These are phyloP conservation scores for Boletellus ananiceps DNA, from an alignment of 768 basidiomycete species.

Conservation along the genomic window DNA sequence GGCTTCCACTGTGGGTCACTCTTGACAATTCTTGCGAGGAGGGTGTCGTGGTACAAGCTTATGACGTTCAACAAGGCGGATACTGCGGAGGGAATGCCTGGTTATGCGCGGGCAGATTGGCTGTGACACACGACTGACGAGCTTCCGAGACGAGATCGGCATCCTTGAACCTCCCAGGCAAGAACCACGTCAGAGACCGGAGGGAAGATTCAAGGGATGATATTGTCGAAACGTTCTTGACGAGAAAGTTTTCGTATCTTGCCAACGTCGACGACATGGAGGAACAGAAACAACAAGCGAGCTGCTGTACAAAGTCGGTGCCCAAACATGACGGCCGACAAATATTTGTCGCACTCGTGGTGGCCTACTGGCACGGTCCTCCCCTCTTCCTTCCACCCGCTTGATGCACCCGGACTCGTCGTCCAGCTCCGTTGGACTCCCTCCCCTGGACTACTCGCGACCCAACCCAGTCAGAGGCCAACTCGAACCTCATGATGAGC, in stretches of 20 bases:
- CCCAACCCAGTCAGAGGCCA: slow-evolving; percentile 70
- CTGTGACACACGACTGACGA: slow-evolving; percentile 51
- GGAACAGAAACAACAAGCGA: background rate
- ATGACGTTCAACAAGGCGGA: slow-evolving; percentile 82
- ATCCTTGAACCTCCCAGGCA: slow-evolving; percentile 96
- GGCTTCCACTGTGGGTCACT: slow-evolving; percentile 66
- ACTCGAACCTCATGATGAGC: slow-evolving; percentile 59
- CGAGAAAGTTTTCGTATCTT: slow-evolving; percentile 77
- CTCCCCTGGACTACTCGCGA: slow-evolving; percentile 50
- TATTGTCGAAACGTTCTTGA: slow-evolving; percentile 82
- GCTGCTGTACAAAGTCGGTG: slow-evolving; percentile 24
- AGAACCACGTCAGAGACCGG: slow-evolving; percentile 89
- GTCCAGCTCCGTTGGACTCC: slow-evolving; percentile 19
- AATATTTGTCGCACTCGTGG: slow-evolving; percentile 15
- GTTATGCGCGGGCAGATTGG: slow-evolving; percentile 14
- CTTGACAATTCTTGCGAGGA: slow-evolving; percentile 67
- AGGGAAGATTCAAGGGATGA: slow-evolving; percentile 85
- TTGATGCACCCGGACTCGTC: slow-evolving; percentile 24
- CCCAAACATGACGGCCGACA: slow-evolving; percentile 19
- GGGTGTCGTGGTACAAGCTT: slow-evolving; percentile 92
- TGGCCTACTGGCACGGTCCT: slow-evolving; percentile 1
- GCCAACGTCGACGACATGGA: slow-evolving; percentile 59
- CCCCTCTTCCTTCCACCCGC: slow-evolving; percentile 5
- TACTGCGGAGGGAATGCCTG: slow-evolving; percentile 44
- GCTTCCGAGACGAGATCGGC: slow-evolving; percentile 94